Percentiles rank a stretch among this genome's conserved stretches.
Conservation (phyloP, 2,329 filamentous ascomycete species). For the Colletotrichum cereale region DNA sequence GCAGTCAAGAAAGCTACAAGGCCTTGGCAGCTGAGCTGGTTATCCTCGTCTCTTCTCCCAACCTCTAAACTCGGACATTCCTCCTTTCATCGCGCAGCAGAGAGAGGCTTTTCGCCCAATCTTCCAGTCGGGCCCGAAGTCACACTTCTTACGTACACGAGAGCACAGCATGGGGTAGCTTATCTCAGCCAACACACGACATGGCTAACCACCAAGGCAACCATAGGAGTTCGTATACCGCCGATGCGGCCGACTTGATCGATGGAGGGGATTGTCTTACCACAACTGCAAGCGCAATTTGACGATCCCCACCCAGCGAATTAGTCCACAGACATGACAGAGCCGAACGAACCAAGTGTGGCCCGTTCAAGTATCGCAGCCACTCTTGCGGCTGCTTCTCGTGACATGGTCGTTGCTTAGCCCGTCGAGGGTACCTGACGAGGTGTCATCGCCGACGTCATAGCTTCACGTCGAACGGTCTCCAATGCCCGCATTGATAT, state of each 20-base stretch:
- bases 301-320: neutral
- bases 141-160: constrained; percentile 8
- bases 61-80: constrained; percentile 22
- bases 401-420: neutral
- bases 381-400: constrained; percentile 8
- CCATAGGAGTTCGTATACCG: constrained; percentile 10
- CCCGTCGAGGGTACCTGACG: neutral
- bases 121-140: constrained; percentile 13
- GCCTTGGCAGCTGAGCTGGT: constrained; percentile 2
- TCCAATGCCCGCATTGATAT: constrained; percentile 1
- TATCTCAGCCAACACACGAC: constrained; percentile 2
- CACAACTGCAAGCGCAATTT: constrained; percentile 14
- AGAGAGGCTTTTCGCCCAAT: constrained; percentile 22
- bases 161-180: constrained; percentile 16
- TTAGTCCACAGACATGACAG: neutral
- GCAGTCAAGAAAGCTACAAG: neutral
- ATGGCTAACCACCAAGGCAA: constrained; percentile 13
- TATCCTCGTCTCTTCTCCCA: constrained; percentile 20
- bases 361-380: neutral
- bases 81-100: constrained; percentile 17
- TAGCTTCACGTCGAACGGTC: constrained; percentile 13
- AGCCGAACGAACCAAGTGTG: constrained; percentile 2
- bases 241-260: constrained; percentile 16
- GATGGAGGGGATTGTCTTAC: constrained; percentile 9
- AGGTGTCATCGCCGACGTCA: constrained; percentile 19